These are phyloP conservation scores for Fagus crenata DNA, from an alignment of 306 rosid species.

Conservation along the genomic window DNA sequence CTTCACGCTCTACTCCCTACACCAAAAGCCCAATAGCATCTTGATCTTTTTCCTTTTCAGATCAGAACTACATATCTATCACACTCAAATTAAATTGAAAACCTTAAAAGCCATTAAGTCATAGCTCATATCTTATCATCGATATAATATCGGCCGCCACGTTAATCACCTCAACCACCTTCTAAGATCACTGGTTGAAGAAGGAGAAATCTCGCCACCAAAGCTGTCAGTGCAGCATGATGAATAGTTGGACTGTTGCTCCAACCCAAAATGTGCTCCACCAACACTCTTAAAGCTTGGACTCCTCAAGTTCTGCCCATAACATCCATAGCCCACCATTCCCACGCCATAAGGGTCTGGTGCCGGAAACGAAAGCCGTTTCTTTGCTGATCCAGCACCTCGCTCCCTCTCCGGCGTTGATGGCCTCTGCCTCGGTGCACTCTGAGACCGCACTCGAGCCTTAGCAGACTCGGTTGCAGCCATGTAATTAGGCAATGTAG, in stretches of 20 bases:
- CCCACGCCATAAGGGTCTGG: constrained; percentile 64
- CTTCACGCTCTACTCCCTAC: constrained; percentile 33
- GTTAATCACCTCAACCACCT: constrained; percentile 76
- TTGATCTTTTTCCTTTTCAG: constrained; percentile 27
- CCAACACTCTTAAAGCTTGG: constrained; percentile 87
- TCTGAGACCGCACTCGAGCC: constrained; percentile 84
- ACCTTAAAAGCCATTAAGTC: constrained; percentile 16
- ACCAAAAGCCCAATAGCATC: constrained; percentile 34
- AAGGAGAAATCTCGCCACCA: constrained; percentile 89
- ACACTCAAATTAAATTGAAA: constrained; percentile 37
- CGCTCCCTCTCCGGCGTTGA: constrained; percentile 86
- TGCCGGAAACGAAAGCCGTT: constrained; percentile 83
- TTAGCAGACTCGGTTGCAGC: constrained; percentile 95
- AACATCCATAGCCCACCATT: constrained; percentile 48
- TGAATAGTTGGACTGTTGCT: constrained; percentile 89
- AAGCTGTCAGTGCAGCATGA: constrained; percentile 87
- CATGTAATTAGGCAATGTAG: constrained; percentile 90
- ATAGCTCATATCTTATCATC: constrained; percentile 15
- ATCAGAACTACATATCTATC: constrained; percentile 35
- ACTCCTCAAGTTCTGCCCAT: constrained; percentile 72
- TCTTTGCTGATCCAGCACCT: constrained; percentile 66
- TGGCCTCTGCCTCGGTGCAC: constrained; percentile 93
- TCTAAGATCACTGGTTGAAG: constrained; percentile 79
- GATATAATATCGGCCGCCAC: constrained; percentile 13
- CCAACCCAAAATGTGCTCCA: constrained; percentile 61